Percentiles rank a stretch among this genome's conserved stretches.
These are phyloP conservation scores for Eimeria nieschulzi DNA, from an alignment of 169 alveolate genomes.

Conservation along the genomic window DNA sequence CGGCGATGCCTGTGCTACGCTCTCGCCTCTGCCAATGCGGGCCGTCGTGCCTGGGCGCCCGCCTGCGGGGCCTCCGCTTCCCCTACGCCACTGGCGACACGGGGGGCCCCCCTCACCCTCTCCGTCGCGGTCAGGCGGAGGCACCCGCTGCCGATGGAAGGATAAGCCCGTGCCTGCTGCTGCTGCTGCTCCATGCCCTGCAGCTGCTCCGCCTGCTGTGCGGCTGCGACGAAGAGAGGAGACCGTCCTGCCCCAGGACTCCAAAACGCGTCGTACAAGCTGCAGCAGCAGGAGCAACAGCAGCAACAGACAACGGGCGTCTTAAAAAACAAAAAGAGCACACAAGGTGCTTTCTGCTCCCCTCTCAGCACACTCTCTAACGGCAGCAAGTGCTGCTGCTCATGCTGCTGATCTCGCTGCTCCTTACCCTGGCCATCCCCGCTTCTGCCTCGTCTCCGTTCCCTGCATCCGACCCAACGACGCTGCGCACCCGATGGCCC, in stretches of 20 bases:
- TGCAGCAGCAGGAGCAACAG: neutral
- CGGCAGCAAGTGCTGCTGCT: neutral
- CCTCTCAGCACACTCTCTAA: neutral
- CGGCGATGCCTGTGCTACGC: too few relatives aligned
- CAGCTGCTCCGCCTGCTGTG: neutral
- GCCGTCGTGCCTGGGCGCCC: too few relatives aligned
- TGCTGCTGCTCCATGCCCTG: constrained; percentile 21
- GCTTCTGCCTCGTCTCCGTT: constrained; percentile 5
- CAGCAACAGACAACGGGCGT: neutral
- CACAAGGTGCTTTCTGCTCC: neutral
- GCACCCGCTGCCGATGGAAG: neutral
- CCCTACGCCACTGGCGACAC: too few relatives aligned
- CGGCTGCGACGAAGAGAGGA: constrained; percentile 52
- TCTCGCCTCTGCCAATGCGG: too few relatives aligned
- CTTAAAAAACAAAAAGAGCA: neutral
- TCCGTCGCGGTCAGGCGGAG: neutral
- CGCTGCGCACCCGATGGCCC: constrained; percentile 3
- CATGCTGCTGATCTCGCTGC: neutral
- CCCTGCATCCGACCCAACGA: neutral
- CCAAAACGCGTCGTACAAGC: constrained; percentile 39
- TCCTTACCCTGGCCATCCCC: constrained; percentile 17
- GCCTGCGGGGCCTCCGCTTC: too few relatives aligned
- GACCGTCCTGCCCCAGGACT: constrained; percentile 50
- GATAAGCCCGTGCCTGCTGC: constrained; percentile 2
- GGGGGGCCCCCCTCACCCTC: constrained; percentile 12